A percentile compares a stretch with the other conserved stretches of the same genome.
These are phyloP conservation scores for Microdochium paspali DNA, from an alignment of 2,329 filamentous ascomycete species.

Conservation along the genomic window DNA sequence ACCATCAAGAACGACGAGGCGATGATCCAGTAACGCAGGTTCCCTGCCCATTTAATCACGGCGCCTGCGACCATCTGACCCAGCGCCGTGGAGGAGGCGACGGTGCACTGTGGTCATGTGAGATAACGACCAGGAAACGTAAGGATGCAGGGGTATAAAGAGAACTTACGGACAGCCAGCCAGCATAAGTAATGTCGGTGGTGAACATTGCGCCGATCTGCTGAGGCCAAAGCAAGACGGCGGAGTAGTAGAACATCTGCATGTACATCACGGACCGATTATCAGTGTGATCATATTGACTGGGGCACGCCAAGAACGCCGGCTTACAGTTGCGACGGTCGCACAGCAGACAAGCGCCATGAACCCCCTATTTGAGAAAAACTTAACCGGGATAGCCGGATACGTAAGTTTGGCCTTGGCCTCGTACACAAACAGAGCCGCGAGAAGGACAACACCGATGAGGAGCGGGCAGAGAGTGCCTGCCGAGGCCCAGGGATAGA, in stretches of 20 bases:
- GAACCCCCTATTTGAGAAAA: conserved; percentile 26
- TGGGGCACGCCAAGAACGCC: too few species aligned
- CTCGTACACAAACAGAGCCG: conserved; percentile 27
- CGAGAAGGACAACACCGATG: conserved; percentile 20
- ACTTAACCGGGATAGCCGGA: conserved; percentile 24
- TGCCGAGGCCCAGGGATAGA: conserved; percentile 31
- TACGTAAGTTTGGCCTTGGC: conserved; percentile 22
- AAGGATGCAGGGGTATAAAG: not conserved
- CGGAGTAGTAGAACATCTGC: conserved; percentile 21
- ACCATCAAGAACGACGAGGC: conserved; percentile 26
- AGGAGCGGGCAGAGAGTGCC: conserved; percentile 27
- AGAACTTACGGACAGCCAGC: conserved; percentile 21
- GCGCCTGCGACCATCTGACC: conserved; percentile 22
- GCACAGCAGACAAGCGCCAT: conserved; percentile 23
- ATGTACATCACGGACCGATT: too few species aligned
- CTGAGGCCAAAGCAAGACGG: conserved; percentile 25
- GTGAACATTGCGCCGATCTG: conserved; percentile 24
- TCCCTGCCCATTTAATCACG: conserved; percentile 22
- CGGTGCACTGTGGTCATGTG: conserved; percentile 15
- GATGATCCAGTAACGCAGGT: conserved; percentile 25
- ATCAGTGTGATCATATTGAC: too few species aligned
- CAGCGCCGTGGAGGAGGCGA: conserved; percentile 21
- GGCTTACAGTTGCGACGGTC: conserved; percentile 20
- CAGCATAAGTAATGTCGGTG: conserved; percentile 21
- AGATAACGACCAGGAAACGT: conserved; percentile 3